These are phyloP conservation scores for Phytopythium boreale DNA, from an alignment of 352 stramenopile species.

Conservation along the genomic window DNA sequence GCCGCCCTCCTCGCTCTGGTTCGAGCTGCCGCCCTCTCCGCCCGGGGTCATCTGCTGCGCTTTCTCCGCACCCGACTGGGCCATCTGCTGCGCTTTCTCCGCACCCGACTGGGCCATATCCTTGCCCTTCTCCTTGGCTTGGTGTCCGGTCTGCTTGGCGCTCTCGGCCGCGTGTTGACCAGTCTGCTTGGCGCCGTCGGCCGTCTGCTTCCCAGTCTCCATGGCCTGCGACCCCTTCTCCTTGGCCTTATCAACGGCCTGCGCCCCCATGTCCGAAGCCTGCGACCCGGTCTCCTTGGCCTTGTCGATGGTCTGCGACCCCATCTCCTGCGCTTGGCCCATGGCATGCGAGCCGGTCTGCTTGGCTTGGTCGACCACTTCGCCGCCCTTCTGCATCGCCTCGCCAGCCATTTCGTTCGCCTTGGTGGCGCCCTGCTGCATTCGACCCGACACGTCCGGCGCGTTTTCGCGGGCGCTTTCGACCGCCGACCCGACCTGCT, in stretches of 20 bases:
- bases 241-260: not conserved
- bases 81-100: not conserved
- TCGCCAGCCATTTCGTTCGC: slow-evolving; percentile 13
- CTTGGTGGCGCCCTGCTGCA: slow-evolving; percentile 16
- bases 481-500: slow-evolving; percentile 9
- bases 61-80: not conserved
- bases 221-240: slow-evolving; percentile 10
- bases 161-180: slow-evolving; percentile 11
- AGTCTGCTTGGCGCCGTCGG: slow-evolving; percentile 12
- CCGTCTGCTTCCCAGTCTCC: slow-evolving; percentile 15
- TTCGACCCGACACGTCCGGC: slow-evolving; percentile 13
- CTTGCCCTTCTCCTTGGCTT: slow-evolving; percentile 6
- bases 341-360: slow-evolving; percentile 10
- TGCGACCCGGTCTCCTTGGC: not conserved
- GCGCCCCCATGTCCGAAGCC: no score
- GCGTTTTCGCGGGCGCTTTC: slow-evolving; percentile 12
- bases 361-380: slow-evolving; percentile 20
- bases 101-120: not conserved
- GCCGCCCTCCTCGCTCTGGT: not conserved
- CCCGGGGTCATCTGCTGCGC: slow-evolving; percentile 1
- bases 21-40: not conserved
- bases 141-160: slow-evolving; percentile 9
- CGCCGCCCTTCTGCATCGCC: slow-evolving; percentile 17
- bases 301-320: slow-evolving; percentile 4
- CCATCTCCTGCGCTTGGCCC: slow-evolving; percentile 10